phyloP scores from a whole-genome alignment of 164 flowering plant genomes.

The Brasenia schreberi region DNA sequence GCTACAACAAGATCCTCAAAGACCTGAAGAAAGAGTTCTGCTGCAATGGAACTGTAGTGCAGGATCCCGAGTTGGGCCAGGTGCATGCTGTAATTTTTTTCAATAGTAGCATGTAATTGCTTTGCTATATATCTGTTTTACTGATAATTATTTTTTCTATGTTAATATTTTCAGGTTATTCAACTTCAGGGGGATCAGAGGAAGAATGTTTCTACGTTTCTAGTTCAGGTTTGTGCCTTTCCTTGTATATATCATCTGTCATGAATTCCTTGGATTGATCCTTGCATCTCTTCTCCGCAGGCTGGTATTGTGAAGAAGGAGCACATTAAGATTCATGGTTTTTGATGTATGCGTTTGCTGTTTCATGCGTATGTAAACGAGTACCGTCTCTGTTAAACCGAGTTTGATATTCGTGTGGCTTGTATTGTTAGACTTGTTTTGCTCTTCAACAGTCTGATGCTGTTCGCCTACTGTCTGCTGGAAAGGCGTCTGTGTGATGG shows the following conservation, averaged over 20 bases:
- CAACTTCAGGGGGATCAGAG: constrained; percentile 83
- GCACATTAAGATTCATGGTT: constrained; percentile 65
- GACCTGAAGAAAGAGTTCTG: constrained; percentile 61
- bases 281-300: constrained; percentile 2
- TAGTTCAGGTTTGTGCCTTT: constrained; percentile 18
- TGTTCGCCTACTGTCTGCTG: background rate
- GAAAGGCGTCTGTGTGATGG: background rate
- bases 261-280: background rate
- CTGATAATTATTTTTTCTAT: background rate
- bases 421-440: background rate
- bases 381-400: background rate
- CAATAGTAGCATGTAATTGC: background rate
- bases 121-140: background rate
- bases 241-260: background rate
- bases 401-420: background rate
- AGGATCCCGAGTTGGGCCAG: constrained; percentile 54
- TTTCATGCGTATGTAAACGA: background rate
- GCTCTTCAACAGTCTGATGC: background rate
- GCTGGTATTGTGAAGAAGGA: constrained; percentile 55
- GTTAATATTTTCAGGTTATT: constrained; percentile 18
- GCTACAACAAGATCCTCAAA: constrained; percentile 65
- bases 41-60: constrained; percentile 70
- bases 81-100: background rate
- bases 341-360: constrained; percentile 9
- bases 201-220: constrained; percentile 50